These are phyloP conservation scores for Lumnitzera littorea DNA, from an alignment of 345 rosid species.

Conservation along the genomic window DNA sequence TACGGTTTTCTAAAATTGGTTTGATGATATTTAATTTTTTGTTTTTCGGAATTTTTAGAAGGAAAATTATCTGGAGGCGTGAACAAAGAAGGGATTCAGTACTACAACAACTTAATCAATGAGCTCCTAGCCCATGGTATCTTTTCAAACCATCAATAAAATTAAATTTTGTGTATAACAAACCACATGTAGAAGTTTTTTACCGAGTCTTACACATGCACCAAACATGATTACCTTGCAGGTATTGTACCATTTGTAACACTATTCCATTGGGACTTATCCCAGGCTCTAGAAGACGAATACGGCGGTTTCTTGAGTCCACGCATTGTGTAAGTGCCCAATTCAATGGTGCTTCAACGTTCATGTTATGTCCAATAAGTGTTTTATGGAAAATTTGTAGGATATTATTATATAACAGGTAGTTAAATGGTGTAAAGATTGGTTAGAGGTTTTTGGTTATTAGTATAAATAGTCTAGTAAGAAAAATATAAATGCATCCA, in stretches of 20 bases:
- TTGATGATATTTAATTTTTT: neutral
- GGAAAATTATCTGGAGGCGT: conserved; percentile 40
- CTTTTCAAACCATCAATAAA: neutral
- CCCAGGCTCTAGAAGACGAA: conserved; percentile 25
- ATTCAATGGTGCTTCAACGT: too few species aligned
- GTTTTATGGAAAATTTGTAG: too few species aligned
- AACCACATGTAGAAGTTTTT: too few species aligned
- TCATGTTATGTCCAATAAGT: too few species aligned
- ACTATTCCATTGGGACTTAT: conserved; percentile 31
- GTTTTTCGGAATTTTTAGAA: conserved; percentile 8
- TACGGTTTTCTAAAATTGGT: neutral
- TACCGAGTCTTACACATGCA: neutral
- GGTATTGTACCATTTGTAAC: conserved; percentile 32
- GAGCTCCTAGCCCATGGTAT: conserved; percentile 37
- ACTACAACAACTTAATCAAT: conserved; percentile 41
- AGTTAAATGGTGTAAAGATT: too few species aligned
- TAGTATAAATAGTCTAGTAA: too few species aligned
- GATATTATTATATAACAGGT: too few species aligned
- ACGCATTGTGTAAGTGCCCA: conserved; percentile 13
- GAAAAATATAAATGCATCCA: too few species aligned
- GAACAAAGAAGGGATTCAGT: conserved; percentile 39
- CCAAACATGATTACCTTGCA: neutral
- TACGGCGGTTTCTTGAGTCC: conserved; percentile 22
- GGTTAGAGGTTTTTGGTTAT: too few species aligned
- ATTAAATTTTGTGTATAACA: too few species aligned